These are phyloP conservation scores for Verticillium klebahnii DNA, from an alignment of 2,329 filamentous ascomycete species.

Conservation along the genomic window DNA sequence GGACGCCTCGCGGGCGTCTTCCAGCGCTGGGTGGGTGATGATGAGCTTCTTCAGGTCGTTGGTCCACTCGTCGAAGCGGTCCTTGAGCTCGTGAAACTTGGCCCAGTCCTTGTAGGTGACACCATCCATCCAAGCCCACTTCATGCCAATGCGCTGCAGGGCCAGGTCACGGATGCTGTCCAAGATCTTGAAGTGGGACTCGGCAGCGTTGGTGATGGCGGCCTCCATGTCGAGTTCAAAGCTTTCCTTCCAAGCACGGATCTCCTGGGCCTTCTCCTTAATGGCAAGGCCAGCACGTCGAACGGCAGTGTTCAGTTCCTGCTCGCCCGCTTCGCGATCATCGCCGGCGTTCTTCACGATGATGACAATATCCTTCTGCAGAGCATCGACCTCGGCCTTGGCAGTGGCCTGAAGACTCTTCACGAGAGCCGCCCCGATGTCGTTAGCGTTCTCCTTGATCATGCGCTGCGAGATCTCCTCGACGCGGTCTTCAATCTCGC, in stretches of 20 bases:
- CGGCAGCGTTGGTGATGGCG: slow-evolving; percentile 67
- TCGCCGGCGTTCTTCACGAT: slow-evolving; percentile 52
- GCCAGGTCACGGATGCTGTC: slow-evolving; percentile 79
- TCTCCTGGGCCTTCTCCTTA: slow-evolving; percentile 70
- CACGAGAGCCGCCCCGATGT: slow-evolving; percentile 62
- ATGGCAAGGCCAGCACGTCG: slow-evolving; percentile 67
- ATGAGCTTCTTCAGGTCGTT: slow-evolving; percentile 74
- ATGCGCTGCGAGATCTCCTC: slow-evolving; percentile 52
- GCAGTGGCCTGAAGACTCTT: slow-evolving; percentile 64
- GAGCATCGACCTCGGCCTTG: slow-evolving; percentile 55
- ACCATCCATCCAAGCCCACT: slow-evolving; percentile 93
- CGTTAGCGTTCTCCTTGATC: slow-evolving; percentile 60
- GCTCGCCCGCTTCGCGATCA: slow-evolving; percentile 35
- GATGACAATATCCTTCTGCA: slow-evolving; percentile 64
- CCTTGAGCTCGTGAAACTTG: slow-evolving; percentile 85
- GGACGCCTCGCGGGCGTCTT: slow-evolving; percentile 61
- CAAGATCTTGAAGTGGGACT: slow-evolving; percentile 76
- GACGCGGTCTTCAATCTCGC: slow-evolving; percentile 67
- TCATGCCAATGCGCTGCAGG: slow-evolving; percentile 86
- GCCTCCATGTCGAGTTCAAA: slow-evolving; percentile 67
- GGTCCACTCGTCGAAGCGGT: slow-evolving; percentile 79
- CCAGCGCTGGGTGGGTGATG: slow-evolving; percentile 66
- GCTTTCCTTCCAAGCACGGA: slow-evolving; percentile 70
- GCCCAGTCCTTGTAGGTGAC: slow-evolving; percentile 97
- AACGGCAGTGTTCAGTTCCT: slow-evolving; percentile 44